Conservation (phyloP, 1,284 basidiomycete species). For the Moesziomyces parantarcticus region DNA sequence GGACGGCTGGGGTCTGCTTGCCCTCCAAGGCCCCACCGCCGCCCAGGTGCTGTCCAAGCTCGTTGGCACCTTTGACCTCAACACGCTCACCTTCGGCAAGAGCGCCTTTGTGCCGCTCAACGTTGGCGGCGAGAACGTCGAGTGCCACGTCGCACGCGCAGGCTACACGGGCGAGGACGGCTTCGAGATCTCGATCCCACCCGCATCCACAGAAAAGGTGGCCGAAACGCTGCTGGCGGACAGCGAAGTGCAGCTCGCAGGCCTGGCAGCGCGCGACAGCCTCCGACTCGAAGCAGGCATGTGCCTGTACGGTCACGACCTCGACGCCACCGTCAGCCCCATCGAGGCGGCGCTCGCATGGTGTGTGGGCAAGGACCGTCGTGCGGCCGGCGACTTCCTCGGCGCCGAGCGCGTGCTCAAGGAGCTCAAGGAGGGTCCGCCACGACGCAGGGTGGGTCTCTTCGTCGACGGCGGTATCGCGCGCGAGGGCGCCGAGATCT, state of each 20-base stretch:
- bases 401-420: conserved; percentile 82
- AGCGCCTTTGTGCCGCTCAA: conserved; percentile 68
- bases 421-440: conserved; percentile 80
- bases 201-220: conserved; percentile 78
- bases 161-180: conserved; percentile 99
- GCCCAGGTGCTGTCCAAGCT: conserved; percentile 78
- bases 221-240: conserved; percentile 76
- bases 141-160: conserved; percentile 87
- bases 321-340: conserved; percentile 83
- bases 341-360: conserved; percentile 88
- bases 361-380: conserved; percentile 91
- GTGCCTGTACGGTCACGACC: conserved; percentile 96
- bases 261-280: conserved; percentile 92
- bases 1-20: conserved; percentile 87
- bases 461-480: conserved; percentile 84
- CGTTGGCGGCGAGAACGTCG: conserved; percentile 71
- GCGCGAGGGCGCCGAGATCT: conserved; percentile 84
- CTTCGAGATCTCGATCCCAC: conserved; percentile 94
- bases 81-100: conserved; percentile 63
- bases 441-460: conserved; percentile 84
- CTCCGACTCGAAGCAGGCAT: conserved; percentile 95
- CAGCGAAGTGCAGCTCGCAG: conserved; percentile 81
- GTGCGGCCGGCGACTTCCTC: conserved; percentile 78
- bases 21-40: conserved; percentile 89
- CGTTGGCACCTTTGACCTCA: conserved; percentile 73